These are phyloP conservation scores for Spergularia azorica DNA, from an alignment of 179 eudicot genomes.

Conservation along the genomic window DNA sequence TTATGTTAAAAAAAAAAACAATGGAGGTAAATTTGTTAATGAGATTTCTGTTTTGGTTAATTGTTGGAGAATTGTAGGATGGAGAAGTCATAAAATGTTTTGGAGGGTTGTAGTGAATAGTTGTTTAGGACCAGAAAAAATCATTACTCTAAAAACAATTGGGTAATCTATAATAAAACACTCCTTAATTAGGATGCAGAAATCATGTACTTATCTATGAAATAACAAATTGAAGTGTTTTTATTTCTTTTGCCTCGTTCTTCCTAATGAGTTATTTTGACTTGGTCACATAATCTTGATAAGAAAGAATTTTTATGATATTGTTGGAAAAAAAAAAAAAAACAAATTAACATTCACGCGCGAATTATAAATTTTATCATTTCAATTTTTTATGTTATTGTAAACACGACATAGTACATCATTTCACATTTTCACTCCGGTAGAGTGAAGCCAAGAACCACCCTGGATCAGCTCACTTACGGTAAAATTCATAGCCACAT, in stretches of 20 bases:
- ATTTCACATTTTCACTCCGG: not conserved
- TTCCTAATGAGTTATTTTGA: too few relatives aligned
- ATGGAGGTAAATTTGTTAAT: not conserved
- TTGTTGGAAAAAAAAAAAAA: too few relatives aligned
- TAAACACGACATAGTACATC: too few relatives aligned
- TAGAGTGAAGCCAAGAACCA: constrained; percentile 7
- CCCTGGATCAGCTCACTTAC: constrained; percentile 1
- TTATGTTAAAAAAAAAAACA: constrained; percentile 3
- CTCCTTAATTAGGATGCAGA: constrained; percentile 24
- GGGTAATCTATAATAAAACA: constrained; percentile 19
- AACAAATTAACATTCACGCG: too few relatives aligned
- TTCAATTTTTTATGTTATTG: too few relatives aligned
- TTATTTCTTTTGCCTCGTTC: too few relatives aligned
- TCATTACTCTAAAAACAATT: not conserved
- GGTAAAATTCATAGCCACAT: constrained; percentile 4
- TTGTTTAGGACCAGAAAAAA: constrained; percentile 17
- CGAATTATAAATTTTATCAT: too few relatives aligned
- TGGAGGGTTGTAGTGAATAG: constrained; percentile 25
- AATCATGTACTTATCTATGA: not conserved
- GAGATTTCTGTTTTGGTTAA: constrained; percentile 4
- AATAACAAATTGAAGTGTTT: too few relatives aligned
- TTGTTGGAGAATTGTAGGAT: constrained; percentile 10
- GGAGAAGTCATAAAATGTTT: constrained; percentile 3
- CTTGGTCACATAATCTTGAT: too few relatives aligned
- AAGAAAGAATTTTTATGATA: too few relatives aligned